Percentiles rank a stretch among this genome's conserved stretches.
Evolutionary conservation across 2,329 filamentous ascomycete species (phyloP).

Genomic region (Nectriaceae sp.): DNA sequence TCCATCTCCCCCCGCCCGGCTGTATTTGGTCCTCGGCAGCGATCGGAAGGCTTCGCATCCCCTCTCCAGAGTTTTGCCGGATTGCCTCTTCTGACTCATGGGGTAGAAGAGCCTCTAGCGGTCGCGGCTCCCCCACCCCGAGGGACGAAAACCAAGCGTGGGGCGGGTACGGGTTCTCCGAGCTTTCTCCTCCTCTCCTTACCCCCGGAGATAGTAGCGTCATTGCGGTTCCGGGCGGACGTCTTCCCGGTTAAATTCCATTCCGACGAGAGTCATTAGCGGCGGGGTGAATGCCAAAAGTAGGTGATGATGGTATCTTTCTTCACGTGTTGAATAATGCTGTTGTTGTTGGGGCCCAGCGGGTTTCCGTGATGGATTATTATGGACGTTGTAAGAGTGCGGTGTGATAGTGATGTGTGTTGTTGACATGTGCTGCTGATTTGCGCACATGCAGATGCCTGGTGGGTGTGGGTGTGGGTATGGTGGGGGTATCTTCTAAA

Average conservation of each 20-base stretch:
- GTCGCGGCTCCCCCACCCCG: neutral
- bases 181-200: neutral
- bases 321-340: too few relatives aligned
- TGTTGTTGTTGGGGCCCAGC: too few relatives aligned
- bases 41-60: slow-evolving; percentile 15
- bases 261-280: neutral
- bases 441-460: slow-evolving; percentile 18
- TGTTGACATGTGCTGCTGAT: slow-evolving; percentile 22
- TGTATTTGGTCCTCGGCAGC: slow-evolving; percentile 16
- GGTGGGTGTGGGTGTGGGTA: slow-evolving; percentile 4
- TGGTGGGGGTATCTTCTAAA: slow-evolving; percentile 16
- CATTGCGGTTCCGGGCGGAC: neutral
- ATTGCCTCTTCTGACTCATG: neutral
- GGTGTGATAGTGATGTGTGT: too few relatives aligned
- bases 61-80: neutral
- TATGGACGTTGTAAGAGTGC: too few relatives aligned
- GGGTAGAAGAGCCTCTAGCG: neutral
- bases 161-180: neutral
- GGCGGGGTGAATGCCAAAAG: too few relatives aligned
- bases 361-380: too few relatives aligned
- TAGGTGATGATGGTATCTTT: too few relatives aligned
- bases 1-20: too few relatives aligned
- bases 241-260: too few relatives aligned
- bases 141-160: too few relatives aligned
- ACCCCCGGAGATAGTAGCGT: neutral